phyloP scores from a whole-genome alignment of 768 basidiomycete genomes.

The Mrakia blollopis region DNA sequence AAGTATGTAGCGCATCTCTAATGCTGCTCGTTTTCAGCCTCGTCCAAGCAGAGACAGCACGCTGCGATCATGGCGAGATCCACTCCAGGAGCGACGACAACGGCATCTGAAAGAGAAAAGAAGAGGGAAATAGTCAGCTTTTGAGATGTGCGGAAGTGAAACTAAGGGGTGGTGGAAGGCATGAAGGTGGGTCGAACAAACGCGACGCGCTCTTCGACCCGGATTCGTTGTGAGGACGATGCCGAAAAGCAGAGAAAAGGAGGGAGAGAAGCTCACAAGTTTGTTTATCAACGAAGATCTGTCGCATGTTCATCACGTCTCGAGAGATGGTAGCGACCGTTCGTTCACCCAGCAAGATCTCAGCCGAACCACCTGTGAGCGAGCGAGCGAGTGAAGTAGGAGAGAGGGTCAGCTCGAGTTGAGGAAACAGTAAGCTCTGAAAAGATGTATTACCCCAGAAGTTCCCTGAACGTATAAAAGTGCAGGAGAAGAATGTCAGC shows the following conservation, averaged over 20 bases:
- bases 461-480: too few relatives aligned
- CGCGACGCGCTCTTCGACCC: too few relatives aligned
- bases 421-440: not conserved
- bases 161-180: too few relatives aligned
- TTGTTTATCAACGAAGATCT: constrained; percentile 41
- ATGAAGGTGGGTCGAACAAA: too few relatives aligned
- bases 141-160: too few relatives aligned
- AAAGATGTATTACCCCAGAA: too few relatives aligned
- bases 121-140: not conserved
- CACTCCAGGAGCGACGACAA: constrained; percentile 43
- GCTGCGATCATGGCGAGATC: constrained; percentile 43
- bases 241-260: too few relatives aligned
- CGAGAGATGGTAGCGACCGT: constrained; percentile 42
- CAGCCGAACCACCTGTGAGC: constrained; percentile 38
- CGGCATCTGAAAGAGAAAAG: constrained; percentile 28
- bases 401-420: constrained; percentile 35
- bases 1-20: too few relatives aligned
- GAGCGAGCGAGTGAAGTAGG: not conserved
- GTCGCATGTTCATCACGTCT: constrained; percentile 38
- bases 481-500: too few relatives aligned
- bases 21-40: constrained; percentile 33
- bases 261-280: constrained; percentile 35
- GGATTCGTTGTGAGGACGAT: too few relatives aligned
- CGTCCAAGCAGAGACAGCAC: constrained; percentile 44
- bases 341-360: constrained; percentile 37